Evolutionary conservation across 2,329 filamentous ascomycete species (phyloP), one percentile per base, ranked within the genome.

Genomic region (Mariannaea sp.): DNA sequence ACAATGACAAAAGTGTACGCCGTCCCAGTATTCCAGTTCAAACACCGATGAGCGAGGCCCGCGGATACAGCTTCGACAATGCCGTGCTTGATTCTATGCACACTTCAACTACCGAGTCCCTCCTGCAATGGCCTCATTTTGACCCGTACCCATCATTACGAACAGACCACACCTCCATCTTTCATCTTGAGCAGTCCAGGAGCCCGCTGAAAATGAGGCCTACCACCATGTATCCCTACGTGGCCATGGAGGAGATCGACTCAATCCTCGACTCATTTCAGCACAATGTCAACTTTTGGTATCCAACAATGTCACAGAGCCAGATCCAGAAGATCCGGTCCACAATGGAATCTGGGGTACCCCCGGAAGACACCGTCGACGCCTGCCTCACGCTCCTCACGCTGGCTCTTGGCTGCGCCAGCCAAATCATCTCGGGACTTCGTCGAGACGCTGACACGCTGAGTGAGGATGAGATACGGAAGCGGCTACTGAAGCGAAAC

Each of bases 61-160:
- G 60, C 39, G 55, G 48, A 4, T 59, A 58, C 44, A 69, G 59
- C 48, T 68, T 75, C 27, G 75, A 77, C 54, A 81, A 80, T 50
- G 78, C 78, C 0, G 73, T 78, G 2, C 65, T 81, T 5, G 76
- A 78, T 8, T 76, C 75, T 1, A 75, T 79, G 69, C 78, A 80
- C 60, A 79, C 75, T 0, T 80, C 77, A 0, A 76, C 77, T 1
- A 80, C 77, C 0, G 77, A 80, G 58, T 77, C 75, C 0, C 71
- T 81, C n/a, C 70, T 81, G 0, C 74, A 77, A 49, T 80, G 78
- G 78, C 77, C 75, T 6, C 75, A 79, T 49, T 80, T 80, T 49
- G 72, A 78, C 22, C 65, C 69, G 2, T 77, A 77, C 36, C 72
- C 74, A 2, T 70, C 70, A 9, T 68, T 80, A 19, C 68, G 77